A percentile compares a stretch with the other conserved stretches of the same genome.
Conservation (phyloP, 176 grass and related monocot genomes). For the Aechmea fasciata region DNA sequence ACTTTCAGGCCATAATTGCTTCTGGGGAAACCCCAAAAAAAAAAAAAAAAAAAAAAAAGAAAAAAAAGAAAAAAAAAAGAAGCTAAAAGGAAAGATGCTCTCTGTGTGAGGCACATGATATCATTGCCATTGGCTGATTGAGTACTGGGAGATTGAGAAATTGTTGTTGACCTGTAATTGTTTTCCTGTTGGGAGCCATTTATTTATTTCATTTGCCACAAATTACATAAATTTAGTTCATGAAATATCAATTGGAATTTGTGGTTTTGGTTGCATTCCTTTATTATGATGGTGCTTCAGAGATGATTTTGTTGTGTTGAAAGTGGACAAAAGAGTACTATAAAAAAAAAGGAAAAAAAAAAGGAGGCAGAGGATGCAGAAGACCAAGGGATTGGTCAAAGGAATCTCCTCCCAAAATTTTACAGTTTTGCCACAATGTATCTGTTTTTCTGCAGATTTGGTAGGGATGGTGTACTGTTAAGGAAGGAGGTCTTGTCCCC, state of each 20-base stretch:
- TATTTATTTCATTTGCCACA: not conserved
- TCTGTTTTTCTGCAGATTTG: not conserved
- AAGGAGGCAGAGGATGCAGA: not conserved
- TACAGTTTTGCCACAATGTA: conserved; percentile 1
- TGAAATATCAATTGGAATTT: not conserved
- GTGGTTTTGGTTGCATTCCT: not conserved
- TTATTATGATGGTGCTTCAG: conserved; percentile 1
- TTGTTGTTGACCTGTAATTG: not conserved
- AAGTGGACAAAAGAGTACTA: conserved; percentile 16
- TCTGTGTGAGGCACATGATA: not conserved
- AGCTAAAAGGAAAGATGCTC: not conserved
- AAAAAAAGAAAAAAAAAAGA: not conserved
- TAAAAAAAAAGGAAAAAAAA: not conserved
- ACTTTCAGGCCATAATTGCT: conserved; percentile 15
- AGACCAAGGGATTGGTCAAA: conserved; percentile 7
- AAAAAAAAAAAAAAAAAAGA: not conserved
- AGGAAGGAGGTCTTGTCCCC: not conserved
- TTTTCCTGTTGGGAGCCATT: not conserved
- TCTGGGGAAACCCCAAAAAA: not conserved
- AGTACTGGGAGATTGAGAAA: not conserved
- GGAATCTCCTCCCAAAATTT: not conserved
- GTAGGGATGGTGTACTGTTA: not conserved
- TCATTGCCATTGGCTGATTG: not conserved
- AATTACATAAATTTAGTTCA: no score
- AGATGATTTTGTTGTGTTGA: conserved; percentile 19